These are phyloP conservation scores for Allium sativum DNA, from an alignment of 106 monocot species.

Conservation along the genomic window DNA sequence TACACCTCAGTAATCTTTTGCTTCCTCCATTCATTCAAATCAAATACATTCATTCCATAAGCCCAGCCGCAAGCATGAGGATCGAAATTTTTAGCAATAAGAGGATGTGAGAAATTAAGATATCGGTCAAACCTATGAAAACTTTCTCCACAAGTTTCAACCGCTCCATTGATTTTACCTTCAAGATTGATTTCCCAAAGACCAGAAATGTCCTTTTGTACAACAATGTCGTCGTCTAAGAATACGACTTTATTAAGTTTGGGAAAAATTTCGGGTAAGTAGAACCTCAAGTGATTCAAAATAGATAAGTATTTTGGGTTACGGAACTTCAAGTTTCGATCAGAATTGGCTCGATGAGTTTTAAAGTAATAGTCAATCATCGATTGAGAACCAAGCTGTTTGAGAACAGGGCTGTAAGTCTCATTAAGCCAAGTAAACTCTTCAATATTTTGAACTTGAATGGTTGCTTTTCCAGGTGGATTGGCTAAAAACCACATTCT, in stretches of 20 bases:
- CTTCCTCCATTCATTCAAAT: constrained; percentile 49
- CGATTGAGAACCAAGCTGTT: constrained; percentile 35
- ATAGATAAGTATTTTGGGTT: constrained; percentile 56
- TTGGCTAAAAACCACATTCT: constrained; percentile 64
- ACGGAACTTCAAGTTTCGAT: constrained; percentile 38
- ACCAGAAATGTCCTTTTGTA: constrained; percentile 35
- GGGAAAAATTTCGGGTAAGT: constrained; percentile 45
- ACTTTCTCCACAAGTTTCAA: constrained; percentile 54
- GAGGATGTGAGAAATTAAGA: constrained; percentile 51
- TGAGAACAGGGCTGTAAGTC: constrained; percentile 44
- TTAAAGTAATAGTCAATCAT: constrained; percentile 56
- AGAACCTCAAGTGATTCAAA: constrained; percentile 44
- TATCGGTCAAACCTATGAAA: constrained; percentile 49
- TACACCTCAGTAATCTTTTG: constrained; percentile 53
- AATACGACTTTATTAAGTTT: constrained; percentile 52
- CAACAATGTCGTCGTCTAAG: constrained; percentile 51
- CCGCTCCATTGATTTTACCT: constrained; percentile 43
- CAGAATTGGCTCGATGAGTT: constrained; percentile 25
- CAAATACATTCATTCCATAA: constrained; percentile 53
- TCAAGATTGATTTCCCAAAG: constrained; percentile 43
- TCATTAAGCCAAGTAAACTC: constrained; percentile 57
- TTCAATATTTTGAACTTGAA: constrained; percentile 55
- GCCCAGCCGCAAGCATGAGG: constrained; percentile 61
- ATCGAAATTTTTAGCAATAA: constrained; percentile 46
- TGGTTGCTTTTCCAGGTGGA: constrained; percentile 40